Evolutionary conservation across 2,329 filamentous ascomycete genomes (phyloP), one percentile per base, ranked within the genome.

Genomic region (Ceratocystis destructans): DNA sequence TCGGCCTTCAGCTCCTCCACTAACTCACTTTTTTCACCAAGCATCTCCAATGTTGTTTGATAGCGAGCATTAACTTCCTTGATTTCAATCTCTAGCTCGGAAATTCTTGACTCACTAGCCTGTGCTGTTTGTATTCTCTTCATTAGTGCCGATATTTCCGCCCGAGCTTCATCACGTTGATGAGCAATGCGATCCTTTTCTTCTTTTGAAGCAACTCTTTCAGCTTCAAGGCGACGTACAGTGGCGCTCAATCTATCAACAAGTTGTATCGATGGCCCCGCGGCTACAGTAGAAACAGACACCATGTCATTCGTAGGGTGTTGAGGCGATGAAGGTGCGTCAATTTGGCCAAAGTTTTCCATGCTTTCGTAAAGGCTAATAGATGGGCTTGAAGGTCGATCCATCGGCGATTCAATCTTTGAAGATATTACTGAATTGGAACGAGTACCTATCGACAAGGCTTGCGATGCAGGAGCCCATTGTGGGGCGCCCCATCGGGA

Each of bases 231-330:
- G 5, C 93, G 85, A 8, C 94, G 88, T 57, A 99, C 92, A 0
- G 91, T 90, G 2, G 92, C 90, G 72, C 89, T 95, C 90, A 99
- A 96, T 64, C 93, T 85, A 76, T 97, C 94, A 17, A 99, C 92
- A 0, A 99, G 83, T 76, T 97, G 93, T 1, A 99, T 93, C 0
- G 88, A 93, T 0, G 94, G 94, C 0, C 94, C 94, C 0, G 93
- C 92, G 0, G 87, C 93, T 7, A 90, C 88, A 0, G 93, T 96
- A 0, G 91, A 96, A 5, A 90, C 89, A 1, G 90, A 95, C 37
- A 94, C 83, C 78, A 96, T 88, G 72, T 96, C 92, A 70, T 91
- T 88, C 68, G 89, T 82, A 5, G 87, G 84, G 67, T 87, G 85
- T 48, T 85, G 84, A 0, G 86, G 86, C 2, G 85, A 87, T 0